Base-by-base conservation (phyloP, 306 rosid species). In the Sindora glabra region DNA sequence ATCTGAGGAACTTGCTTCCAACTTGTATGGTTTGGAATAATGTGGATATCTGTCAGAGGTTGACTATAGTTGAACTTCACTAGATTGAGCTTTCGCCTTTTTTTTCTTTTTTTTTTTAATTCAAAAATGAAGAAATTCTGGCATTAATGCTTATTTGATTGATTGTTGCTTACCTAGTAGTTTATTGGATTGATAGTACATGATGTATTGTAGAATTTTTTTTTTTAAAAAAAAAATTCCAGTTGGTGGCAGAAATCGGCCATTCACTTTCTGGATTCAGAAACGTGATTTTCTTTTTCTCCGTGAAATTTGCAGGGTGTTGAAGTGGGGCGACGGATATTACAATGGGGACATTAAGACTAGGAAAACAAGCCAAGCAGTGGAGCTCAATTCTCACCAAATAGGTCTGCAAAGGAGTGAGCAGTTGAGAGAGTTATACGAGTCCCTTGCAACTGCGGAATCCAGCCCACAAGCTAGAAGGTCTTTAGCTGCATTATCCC, bases 341-440 rank as follows among this genome's bases (percentile, higher is more conserved):
- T 89, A 89, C 79, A 89, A 89, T 70, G 97, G 95, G 62, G 92
- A 86, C 38, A 89, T 89, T 24, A 89, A 89, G 84, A 86, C 97
- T 2, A 79, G 92, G 69, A 89, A 89, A 72, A 89, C 95, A 71
- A 57, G 68, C 57, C 95, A 83, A 80, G 72, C 84, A 42, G 54
- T 77, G 2, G 92, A 89, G 18, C 82, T 75, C 15, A 72, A 71
- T 73, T 77, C 95, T 15, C 86, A 86, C 45, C 84, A 83, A 76
- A 69, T 84, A 59, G 89, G 84, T 12, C 56, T 86, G 53, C 92
- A 86, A 59, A 79, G 97, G 53, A 86, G 95, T 64, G 85, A 86
- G 48, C 86, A 86, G 55, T 48, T 89, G 66, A 59, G 86, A 69
- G 97, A 81, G 44, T 76, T 89, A 6, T 89, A 65, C 17, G 77